These are phyloP conservation scores for Trichoderma asperellum DNA, from an alignment of 2,329 filamentous ascomycete genomes.

Conservation along the genomic window DNA sequence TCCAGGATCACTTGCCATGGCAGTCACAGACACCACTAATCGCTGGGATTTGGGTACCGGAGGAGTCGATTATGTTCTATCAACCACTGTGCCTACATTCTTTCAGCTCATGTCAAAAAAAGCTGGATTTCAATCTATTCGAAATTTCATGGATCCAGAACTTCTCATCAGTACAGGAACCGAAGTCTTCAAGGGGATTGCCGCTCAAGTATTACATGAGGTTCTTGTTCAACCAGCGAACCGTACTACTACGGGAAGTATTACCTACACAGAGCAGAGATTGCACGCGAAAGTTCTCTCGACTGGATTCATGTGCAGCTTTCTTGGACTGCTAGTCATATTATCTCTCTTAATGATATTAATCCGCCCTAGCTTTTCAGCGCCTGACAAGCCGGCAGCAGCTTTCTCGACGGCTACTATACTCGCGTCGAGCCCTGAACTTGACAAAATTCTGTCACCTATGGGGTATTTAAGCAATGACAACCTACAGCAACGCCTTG, in stretches of 20 bases:
- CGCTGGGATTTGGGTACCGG: constrained; percentile 11
- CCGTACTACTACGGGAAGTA: constrained; percentile 4
- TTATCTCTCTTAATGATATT: constrained; percentile 5
- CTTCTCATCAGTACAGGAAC: constrained; percentile 25
- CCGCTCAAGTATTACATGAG: not conserved
- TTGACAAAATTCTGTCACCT: not conserved
- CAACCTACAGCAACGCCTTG: constrained; percentile 1
- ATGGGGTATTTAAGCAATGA: constrained; percentile 8
- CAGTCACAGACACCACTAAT: not conserved
- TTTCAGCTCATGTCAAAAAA: constrained; percentile 38
- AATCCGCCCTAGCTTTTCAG: not conserved
- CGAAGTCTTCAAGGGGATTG: constrained; percentile 13
- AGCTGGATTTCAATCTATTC: constrained; percentile 23
- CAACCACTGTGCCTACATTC: constrained; percentile 34
- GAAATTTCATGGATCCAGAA: constrained; percentile 30
- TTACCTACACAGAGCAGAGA: constrained; percentile 9
- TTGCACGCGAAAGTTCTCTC: constrained; percentile 9
- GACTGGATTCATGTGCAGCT: constrained; percentile 23
- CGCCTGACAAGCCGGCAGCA: not conserved
- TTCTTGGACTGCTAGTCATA: constrained; percentile 10
- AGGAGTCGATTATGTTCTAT: constrained; percentile 28
- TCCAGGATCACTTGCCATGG: constrained; percentile 13
- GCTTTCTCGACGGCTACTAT: constrained; percentile 11
- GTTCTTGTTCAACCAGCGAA: constrained; percentile 5
- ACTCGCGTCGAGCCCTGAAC: constrained; percentile 3